Conservation (phyloP, 352 stramenopile species). For the Phytopythium cucurbitacearum region DNA sequence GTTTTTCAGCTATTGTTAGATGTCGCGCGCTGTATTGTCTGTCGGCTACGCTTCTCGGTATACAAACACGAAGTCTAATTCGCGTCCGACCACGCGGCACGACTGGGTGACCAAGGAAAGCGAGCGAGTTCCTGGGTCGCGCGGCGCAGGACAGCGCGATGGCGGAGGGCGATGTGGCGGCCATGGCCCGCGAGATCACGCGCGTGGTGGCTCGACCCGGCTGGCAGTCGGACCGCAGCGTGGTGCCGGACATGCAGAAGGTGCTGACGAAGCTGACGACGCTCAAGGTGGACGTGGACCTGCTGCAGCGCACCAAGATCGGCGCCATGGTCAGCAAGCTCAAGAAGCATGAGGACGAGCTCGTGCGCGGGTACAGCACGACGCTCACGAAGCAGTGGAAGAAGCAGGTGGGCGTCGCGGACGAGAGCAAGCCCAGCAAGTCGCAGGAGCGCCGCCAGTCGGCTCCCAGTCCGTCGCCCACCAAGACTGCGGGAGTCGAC, state of each 20-base stretch:
- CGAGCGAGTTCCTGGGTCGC: neutral
- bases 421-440: constrained; percentile 6
- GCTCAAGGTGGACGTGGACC: constrained; percentile 66
- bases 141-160: constrained; percentile 16
- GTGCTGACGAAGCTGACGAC: constrained; percentile 74
- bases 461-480: constrained; percentile 19
- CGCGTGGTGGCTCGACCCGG: constrained; percentile 50
- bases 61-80: constrained; percentile 1
- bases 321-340: constrained; percentile 81
- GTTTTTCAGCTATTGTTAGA: constrained; percentile 5
- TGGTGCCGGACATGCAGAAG: constrained; percentile 58
- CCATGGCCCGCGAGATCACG: constrained; percentile 73
- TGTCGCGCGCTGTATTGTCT: neutral
- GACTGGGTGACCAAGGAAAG: too few relatives aligned
- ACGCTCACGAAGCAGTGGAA: constrained; percentile 87
- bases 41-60: neutral
- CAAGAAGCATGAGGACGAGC: constrained; percentile 80
- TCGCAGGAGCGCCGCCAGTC: constrained; percentile 8
- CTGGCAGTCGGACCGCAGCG: constrained; percentile 56
- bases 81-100: too few relatives aligned
- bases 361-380: constrained; percentile 74
- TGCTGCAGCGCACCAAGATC: constrained; percentile 76
- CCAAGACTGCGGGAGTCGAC: constrained; percentile 18
- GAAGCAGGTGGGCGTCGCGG: constrained; percentile 48
- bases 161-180: constrained; percentile 46